Conservation (phyloP, 352 stramenopile species). For the Pilasporangium apinafurcum region DNA sequence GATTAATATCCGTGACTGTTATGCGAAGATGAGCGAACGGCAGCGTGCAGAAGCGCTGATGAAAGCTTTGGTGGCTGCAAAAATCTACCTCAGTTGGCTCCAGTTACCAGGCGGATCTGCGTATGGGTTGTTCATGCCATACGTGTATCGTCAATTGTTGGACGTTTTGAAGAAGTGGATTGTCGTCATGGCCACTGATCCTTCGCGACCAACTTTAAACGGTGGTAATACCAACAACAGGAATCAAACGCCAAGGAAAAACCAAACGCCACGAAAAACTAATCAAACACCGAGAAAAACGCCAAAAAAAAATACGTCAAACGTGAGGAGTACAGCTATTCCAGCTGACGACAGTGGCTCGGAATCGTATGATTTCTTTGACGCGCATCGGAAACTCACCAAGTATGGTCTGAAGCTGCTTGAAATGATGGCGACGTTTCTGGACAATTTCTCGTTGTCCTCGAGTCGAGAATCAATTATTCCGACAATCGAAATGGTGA, state of each 20-base stretch:
- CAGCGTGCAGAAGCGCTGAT: conserved; percentile 34
- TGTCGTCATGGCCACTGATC: conserved; percentile 16
- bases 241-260: conserved; percentile 6
- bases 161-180: conserved; percentile 81
- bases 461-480: conserved; percentile 68
- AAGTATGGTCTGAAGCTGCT: conserved; percentile 55
- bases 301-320: conserved; percentile 4
- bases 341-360: conserved; percentile 11
- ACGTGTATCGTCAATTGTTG: conserved; percentile 77
- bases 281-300: neutral
- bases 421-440: conserved; percentile 48
- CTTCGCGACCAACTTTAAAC: conserved; percentile 1
- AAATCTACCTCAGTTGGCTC: conserved; percentile 76
- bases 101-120: conserved; percentile 74
- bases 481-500: conserved; percentile 57
- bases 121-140: conserved; percentile 83
- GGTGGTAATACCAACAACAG: neutral
- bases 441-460: conserved; percentile 53
- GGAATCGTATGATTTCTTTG: conserved; percentile 3
- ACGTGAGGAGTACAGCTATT: too few species aligned
- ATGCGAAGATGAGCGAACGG: conserved; percentile 21
- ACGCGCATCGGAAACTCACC: conserved; percentile 25
- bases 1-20: conserved; percentile 56
- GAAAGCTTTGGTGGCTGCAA: conserved; percentile 62
- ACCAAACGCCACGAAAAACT: conserved; percentile 1